Base-by-base conservation (phyloP, 2,329 filamentous ascomycete genomes). In the Pseudocercospora fuligena region DNA sequence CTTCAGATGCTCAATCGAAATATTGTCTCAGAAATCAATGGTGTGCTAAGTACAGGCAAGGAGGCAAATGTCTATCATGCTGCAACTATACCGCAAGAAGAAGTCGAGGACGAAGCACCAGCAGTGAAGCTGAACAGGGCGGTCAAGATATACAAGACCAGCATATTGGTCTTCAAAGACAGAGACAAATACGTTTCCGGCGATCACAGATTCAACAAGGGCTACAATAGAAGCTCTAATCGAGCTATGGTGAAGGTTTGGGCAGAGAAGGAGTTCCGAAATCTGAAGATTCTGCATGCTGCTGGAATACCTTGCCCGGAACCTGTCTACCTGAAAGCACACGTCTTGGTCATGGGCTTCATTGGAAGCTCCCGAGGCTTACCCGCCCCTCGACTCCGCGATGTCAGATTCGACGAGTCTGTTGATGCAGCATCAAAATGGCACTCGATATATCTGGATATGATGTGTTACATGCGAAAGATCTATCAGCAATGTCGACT, bases 141-240 rank as follows among this genome's bases (percentile, higher is more conserved):
- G 12, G 93, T 98, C 84, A 99, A 99, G 82, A 92, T 99, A 60
- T 99, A 99, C 88, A 99, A 99, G 86, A 99, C 95, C 7, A 92
- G 92, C 63, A 99, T 99, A 70, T 83, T 99, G 33, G 93, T 96
- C 25, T 99, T 99, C 88, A 98, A 98, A 82, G 95, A 99, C 81
- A 88, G 95, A 66, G 94, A 97, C 80, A 91, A 93, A 75, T 99
- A 99, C 80, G 95, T 99, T 69, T 91, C 91, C 0, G 95, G 95
- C 71, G 95, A 99, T 81, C 93, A 94, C 81, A 87, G 95, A 25
- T 99, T 99, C 84, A 88, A 92, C 73, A 86, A 89, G 68, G 94
- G 94, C 59, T 95, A 94, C 78, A 95, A 94, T 81, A 98, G 97
- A 84, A 91, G 91, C 72, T 97, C 93, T 81, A 97, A 93, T 82